These are phyloP conservation scores for Pleurotus eryngii DNA, from an alignment of 768 basidiomycete species.

Conservation along the genomic window DNA sequence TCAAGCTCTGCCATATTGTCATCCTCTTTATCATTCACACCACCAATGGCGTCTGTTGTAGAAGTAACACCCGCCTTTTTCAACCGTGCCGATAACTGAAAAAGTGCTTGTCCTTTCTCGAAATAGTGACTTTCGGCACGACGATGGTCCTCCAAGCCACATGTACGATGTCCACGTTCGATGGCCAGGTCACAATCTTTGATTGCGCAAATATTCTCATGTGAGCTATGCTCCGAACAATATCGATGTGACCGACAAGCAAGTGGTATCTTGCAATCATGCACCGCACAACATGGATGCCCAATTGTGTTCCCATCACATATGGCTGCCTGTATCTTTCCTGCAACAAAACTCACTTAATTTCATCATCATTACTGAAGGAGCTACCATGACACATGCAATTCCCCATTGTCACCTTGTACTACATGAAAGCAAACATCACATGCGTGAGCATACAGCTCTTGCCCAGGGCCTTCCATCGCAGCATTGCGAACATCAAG, in stretches of 20 bases:
- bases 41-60: too few species aligned
- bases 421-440: conserved; percentile 9
- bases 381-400: neutral
- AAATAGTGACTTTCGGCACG: conserved; percentile 9
- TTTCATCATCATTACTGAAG: too few species aligned
- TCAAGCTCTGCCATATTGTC: neutral
- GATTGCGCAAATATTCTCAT: conserved; percentile 8
- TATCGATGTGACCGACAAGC: conserved; percentile 4
- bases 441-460: conserved; percentile 14
- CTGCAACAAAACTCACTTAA: neutral
- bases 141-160: conserved; percentile 8
- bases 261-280: conserved; percentile 10
- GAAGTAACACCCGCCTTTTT: too few species aligned
- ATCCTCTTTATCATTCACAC: neutral
- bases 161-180: conserved; percentile 6
- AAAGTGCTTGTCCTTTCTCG: conserved; percentile 8
- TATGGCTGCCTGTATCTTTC: conserved; percentile 5
- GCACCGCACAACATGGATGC: conserved; percentile 12
- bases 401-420: conserved; percentile 2
- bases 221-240: conserved; percentile 6
- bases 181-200: conserved; percentile 7
- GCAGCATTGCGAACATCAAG: conserved; percentile 9
- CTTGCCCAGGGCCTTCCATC: conserved; percentile 13
- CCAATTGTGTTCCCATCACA: conserved; percentile 13
- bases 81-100: conserved; percentile 10